Conservation (phyloP, 169 alveolate genomes). For the Eimeria sp. region DNA sequence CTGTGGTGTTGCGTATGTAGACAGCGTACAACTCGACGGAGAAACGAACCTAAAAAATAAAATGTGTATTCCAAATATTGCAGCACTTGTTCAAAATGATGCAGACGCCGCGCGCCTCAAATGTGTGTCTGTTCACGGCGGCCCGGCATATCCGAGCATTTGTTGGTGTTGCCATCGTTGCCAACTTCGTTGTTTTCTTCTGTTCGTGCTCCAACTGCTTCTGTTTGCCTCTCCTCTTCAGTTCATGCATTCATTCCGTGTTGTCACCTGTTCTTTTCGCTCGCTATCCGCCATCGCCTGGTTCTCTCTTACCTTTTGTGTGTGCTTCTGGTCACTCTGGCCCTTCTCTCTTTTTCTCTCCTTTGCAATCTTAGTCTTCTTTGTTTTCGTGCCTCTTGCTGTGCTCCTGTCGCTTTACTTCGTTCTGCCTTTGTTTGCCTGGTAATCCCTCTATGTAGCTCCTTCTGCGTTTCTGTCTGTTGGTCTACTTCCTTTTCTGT, state of each 20-base stretch:
- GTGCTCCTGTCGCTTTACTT: too few relatives aligned
- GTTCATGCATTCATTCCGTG: too few relatives aligned
- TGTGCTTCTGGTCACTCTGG: neutral
- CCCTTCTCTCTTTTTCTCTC: neutral
- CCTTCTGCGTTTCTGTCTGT: too few relatives aligned
- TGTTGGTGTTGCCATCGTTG: too few relatives aligned
- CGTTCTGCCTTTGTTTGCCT: too few relatives aligned
- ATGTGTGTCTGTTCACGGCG: conserved; percentile 6
- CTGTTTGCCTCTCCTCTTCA: too few relatives aligned
- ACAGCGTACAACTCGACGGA: conserved; percentile 95
- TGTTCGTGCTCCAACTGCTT: too few relatives aligned
- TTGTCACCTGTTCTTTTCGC: neutral
- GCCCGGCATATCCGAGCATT: too few relatives aligned
- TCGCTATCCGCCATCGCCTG: neutral
- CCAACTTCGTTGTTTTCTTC: too few relatives aligned
- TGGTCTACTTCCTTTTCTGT: too few relatives aligned
- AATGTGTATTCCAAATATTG: conserved; percentile 88
- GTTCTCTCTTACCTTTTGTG: neutral
- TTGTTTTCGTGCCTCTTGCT: too few relatives aligned
- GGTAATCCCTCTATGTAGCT: too few relatives aligned
- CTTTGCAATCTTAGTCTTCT: neutral
- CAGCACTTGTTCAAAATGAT: conserved; percentile 86
- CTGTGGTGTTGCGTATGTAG: conserved; percentile 93
- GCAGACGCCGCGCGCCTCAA: conserved; percentile 86
- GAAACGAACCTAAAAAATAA: conserved; percentile 97